Evolutionary conservation across 176 grass and related monocot genomes (phyloP).

Genomic region (Panicum miliaceum): DNA sequence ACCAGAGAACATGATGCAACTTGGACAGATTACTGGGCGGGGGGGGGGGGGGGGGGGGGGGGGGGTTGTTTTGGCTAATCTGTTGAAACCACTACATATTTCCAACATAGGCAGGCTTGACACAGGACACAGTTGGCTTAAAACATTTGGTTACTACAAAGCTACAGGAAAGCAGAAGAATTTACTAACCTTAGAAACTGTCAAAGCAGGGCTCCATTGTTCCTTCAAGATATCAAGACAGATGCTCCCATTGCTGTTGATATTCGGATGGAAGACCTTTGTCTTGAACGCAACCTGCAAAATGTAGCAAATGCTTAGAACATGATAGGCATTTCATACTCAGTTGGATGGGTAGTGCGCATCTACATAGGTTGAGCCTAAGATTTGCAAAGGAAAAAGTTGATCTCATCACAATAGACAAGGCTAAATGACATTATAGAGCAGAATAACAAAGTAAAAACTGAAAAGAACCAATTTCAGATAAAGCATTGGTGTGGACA

Average conservation of each 20-base stretch:
- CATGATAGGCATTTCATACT: neutral
- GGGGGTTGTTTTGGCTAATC: neutral
- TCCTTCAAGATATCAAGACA: conserved; percentile 74
- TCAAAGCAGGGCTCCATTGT: conserved; percentile 68
- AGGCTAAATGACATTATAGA: neutral
- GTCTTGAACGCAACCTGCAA: conserved; percentile 61
- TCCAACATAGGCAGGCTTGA: neutral
- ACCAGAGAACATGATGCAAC: neutral
- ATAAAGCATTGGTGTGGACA: neutral
- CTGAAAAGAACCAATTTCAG: neutral
- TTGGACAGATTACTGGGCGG: neutral
- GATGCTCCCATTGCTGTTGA: conserved; percentile 68
- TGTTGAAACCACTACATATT: neutral
- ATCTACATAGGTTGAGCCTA: neutral
- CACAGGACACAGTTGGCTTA: neutral
- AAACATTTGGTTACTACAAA: neutral
- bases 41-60: too few species aligned
- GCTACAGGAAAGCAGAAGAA: neutral
- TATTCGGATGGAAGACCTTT: conserved; percentile 61
- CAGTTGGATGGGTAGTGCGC: neutral
- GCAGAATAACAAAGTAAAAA: neutral
- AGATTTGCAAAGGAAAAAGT: neutral
- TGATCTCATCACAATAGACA: neutral
- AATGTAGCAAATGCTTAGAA: neutral
- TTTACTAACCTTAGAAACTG: conserved; percentile 51